phyloP scores from a whole-genome alignment of 129 eudicot species.

The Apium graveolens region DNA sequence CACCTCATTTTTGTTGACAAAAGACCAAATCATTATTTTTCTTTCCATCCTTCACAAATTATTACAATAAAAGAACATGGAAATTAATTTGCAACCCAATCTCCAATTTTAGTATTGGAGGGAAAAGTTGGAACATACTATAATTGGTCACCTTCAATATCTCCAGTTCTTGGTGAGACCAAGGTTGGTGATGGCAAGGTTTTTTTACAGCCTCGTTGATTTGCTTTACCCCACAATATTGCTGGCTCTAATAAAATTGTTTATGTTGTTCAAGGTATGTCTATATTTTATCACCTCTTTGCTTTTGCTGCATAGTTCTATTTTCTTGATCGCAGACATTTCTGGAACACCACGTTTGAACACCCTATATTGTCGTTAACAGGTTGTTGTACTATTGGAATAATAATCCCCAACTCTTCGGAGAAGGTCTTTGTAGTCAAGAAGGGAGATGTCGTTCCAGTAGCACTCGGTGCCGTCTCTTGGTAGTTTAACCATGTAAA shows the following conservation, averaged over 20 bases:
- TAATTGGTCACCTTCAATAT: constrained; percentile 36
- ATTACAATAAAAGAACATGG: neutral
- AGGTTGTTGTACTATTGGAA: constrained; percentile 45
- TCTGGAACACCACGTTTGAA: no score
- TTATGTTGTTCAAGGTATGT: neutral
- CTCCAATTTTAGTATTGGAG: constrained; percentile 21
- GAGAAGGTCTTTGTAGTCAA: constrained; percentile 33
- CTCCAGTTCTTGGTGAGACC: constrained; percentile 27
- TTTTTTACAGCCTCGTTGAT: constrained; percentile 45
- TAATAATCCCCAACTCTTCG: constrained; percentile 31
- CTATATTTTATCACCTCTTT: no score
- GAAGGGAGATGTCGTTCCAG: constrained; percentile 47
- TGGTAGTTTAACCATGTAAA: constrained; percentile 66
- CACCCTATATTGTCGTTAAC: no score
- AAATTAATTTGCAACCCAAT: constrained; percentile 24
- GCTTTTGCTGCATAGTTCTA: no score
- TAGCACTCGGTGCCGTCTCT: constrained; percentile 32
- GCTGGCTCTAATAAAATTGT: constrained; percentile 51
- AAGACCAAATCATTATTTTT: no score
- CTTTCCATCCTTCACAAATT: no score
- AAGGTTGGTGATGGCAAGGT: constrained; percentile 51
- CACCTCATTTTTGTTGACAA: no score
- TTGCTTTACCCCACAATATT: constrained; percentile 56
- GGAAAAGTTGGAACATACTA: constrained; percentile 47
- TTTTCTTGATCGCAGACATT: no score